Conservation (phyloP, 805 yeast species). For the Nakazawaea siamensis region DNA sequence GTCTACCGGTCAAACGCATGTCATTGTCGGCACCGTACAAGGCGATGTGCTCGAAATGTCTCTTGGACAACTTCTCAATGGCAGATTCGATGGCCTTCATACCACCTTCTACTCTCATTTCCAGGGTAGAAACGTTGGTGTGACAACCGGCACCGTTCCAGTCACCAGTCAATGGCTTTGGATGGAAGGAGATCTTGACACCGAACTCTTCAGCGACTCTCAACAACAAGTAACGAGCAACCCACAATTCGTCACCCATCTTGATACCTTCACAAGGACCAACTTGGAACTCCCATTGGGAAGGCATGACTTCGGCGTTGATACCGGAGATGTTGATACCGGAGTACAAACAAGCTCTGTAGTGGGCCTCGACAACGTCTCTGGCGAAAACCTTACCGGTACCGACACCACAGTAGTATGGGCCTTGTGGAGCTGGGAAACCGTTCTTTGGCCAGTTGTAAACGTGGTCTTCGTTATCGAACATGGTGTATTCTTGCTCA, state of each 20-base stretch:
- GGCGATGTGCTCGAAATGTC: constrained; percentile 94
- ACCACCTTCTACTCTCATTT: constrained; percentile 94
- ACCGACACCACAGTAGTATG: constrained; percentile 99
- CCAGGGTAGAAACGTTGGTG: constrained; percentile 91
- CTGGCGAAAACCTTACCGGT: constrained; percentile 96
- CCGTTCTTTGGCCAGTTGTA: constrained; percentile 99
- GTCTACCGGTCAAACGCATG: constrained; percentile 93
- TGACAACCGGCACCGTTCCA: constrained; percentile 99
- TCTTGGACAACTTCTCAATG: constrained; percentile 84
- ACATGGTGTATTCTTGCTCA: constrained; percentile 97
- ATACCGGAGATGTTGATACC: constrained; percentile 91
- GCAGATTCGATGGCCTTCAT: constrained; percentile 91
- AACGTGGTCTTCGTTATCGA: constrained; percentile 81
- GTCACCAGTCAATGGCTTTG: constrained; percentile 97
- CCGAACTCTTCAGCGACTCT: constrained; percentile 99
- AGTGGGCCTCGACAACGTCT: constrained; percentile 98
- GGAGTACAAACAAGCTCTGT: constrained; percentile 93
- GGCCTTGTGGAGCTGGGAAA: constrained; percentile 99
- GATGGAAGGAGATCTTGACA: constrained; percentile 97
- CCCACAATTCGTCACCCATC: constrained; percentile 98
- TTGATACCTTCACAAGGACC: constrained; percentile 94
- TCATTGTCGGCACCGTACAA: constrained; percentile 95
- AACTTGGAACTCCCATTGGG: constrained; percentile 99
- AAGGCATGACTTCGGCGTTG: constrained; percentile 99
- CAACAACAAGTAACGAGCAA: constrained; percentile 85